Percentiles rank a stretch among this genome's conserved stretches.
phyloP scores from a whole-genome alignment of 495 filamentous ascomycete genomes.

The Parathielavia hyrcaniae region DNA sequence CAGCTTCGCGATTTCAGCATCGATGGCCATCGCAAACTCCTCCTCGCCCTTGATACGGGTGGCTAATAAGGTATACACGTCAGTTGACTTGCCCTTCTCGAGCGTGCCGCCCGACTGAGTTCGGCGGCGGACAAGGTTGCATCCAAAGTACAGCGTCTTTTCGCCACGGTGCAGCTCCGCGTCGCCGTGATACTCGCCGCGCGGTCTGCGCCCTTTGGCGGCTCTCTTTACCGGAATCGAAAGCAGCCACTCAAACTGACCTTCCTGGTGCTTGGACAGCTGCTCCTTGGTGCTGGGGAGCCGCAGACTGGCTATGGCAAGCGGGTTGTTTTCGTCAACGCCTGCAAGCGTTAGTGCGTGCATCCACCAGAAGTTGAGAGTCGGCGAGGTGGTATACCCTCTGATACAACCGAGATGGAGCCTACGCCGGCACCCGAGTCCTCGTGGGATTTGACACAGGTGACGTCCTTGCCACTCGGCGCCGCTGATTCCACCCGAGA shows the following conservation, averaged over 20 bases:
- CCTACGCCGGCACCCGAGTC: too few species aligned
- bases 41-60: slow-evolving; percentile 29
- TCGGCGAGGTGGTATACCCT: background rate
- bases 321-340: slow-evolving; percentile 19
- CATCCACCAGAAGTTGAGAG: background rate
- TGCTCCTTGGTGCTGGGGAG: slow-evolving; percentile 37
- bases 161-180: slow-evolving; percentile 12
- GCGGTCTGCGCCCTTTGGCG: slow-evolving; percentile 15
- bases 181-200: slow-evolving; percentile 19
- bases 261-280: slow-evolving; percentile 45
- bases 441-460: background rate
- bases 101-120: slow-evolving; percentile 16
- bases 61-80: slow-evolving; percentile 34
- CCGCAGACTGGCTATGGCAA: slow-evolving; percentile 32
- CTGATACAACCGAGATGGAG: background rate
- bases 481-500: background rate
- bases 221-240: slow-evolving; percentile 29
- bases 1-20: background rate
- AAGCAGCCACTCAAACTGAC: slow-evolving; percentile 47
- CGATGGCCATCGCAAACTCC: slow-evolving; percentile 6
- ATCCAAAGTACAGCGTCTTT: slow-evolving; percentile 39
- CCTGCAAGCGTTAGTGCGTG: background rate
- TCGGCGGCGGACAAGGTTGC: slow-evolving; percentile 39
- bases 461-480: slow-evolving; percentile 6
- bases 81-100: slow-evolving; percentile 15